A percentile compares a stretch with the other conserved stretches of the same genome.
Conservation (phyloP, 148 eudicot genomes). For the Fagopyrum esculentum region DNA sequence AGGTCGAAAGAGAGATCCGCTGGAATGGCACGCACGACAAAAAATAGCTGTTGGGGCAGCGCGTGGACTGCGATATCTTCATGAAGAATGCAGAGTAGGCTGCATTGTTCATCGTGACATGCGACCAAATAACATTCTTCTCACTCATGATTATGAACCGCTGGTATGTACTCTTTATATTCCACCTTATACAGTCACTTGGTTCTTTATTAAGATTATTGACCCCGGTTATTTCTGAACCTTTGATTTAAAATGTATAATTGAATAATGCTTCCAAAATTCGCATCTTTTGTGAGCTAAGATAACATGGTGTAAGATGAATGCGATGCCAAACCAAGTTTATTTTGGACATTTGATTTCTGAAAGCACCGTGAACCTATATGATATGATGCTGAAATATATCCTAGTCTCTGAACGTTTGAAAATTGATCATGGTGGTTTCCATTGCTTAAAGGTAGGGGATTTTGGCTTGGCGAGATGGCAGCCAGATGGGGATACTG, state of each 20-base stretch:
- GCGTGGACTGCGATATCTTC: conserved; percentile 62
- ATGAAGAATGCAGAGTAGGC: conserved; percentile 76
- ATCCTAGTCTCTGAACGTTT: neutral
- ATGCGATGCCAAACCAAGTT: neutral
- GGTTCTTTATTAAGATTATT: neutral
- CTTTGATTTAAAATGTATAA: neutral
- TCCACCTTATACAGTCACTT: neutral
- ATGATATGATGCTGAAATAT: neutral
- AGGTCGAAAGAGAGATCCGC: conserved; percentile 47
- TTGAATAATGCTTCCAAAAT: neutral
- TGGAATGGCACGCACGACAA: conserved; percentile 59
- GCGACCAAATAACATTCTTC: conserved; percentile 74
- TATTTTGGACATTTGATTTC: neutral
- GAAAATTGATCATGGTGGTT: neutral
- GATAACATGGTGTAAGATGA: neutral
- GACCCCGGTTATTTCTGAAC: neutral
- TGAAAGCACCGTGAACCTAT: neutral
- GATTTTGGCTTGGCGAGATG: conserved; percentile 75
- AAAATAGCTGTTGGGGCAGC: conserved; percentile 71
- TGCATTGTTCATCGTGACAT: conserved; percentile 76
- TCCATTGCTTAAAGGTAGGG: conserved; percentile 38
- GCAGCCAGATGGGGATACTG: conserved; percentile 81
- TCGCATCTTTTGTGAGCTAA: neutral
- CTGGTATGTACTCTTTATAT: conserved; percentile 29
- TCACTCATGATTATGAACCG: conserved; percentile 74